Evolutionary conservation across 495 filamentous ascomycete species (phyloP).

Genomic region (Hypoxylon cercidicola): DNA sequence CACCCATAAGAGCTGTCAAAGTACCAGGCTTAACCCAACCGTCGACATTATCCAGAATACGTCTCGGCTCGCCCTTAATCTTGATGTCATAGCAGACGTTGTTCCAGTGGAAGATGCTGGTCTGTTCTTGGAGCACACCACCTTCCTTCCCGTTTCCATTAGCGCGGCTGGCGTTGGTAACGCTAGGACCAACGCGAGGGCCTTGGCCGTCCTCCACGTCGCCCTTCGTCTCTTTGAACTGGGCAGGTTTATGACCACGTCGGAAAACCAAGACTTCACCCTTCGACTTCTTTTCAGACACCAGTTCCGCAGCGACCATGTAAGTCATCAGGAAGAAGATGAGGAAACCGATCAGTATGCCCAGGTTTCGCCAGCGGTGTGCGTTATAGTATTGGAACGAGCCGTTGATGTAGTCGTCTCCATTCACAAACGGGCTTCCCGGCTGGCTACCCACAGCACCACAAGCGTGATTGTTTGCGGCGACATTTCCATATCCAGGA

Average conservation of each 20-base stretch:
- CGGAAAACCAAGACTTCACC: slow-evolving; percentile 91
- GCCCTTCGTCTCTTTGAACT: slow-evolving; percentile 64
- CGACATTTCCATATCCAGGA: slow-evolving; percentile 58
- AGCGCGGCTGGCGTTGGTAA: slow-evolving; percentile 51
- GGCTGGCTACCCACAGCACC: slow-evolving; percentile 68
- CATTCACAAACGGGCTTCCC: slow-evolving; percentile 64
- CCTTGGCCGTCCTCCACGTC: slow-evolving; percentile 64
- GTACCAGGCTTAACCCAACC: slow-evolving; percentile 95
- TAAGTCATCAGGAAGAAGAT: slow-evolving; percentile 73
- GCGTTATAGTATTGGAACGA: slow-evolving; percentile 68
- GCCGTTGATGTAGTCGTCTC: slow-evolving; percentile 73
- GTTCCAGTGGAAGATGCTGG: slow-evolving; percentile 84
- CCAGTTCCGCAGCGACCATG: slow-evolving; percentile 76
- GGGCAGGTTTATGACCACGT: slow-evolving; percentile 72
- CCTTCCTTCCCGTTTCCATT: slow-evolving; percentile 60
- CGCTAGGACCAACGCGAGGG: slow-evolving; percentile 47
- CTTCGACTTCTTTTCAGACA: slow-evolving; percentile 82
- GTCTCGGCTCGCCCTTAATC: slow-evolving; percentile 78
- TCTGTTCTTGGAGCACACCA: slow-evolving; percentile 63
- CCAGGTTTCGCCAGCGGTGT: slow-evolving; percentile 84
- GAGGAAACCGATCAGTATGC: slow-evolving; percentile 81
- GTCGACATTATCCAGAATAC: slow-evolving; percentile 83
- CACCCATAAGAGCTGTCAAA: slow-evolving; percentile 87
- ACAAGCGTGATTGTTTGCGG: slow-evolving; percentile 63
- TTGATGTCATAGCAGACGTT: slow-evolving; percentile 90